Conservation (phyloP, 192 early-diverging fungal genomes). For the Ramicandelaber brevisporus region DNA sequence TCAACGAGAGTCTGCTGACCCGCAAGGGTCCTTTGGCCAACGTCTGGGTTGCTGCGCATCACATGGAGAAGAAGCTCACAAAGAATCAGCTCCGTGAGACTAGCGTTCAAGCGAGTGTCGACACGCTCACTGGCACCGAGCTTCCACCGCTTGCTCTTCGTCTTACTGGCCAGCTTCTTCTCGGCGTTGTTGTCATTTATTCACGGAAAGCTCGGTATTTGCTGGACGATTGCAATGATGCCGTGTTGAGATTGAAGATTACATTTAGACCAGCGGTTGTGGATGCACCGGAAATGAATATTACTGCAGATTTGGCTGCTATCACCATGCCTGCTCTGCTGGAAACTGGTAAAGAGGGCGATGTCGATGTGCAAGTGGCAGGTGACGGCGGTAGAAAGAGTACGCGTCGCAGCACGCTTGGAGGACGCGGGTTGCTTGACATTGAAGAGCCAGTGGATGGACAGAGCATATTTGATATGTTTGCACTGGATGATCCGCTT, state of each 20-base stretch:
- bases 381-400: too few relatives aligned
- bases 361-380: too few relatives aligned
- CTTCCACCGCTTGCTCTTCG: constrained; percentile 77
- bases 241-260: constrained; percentile 83
- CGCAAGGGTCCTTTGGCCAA: constrained; percentile 77
- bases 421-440: too few relatives aligned
- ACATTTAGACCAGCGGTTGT: constrained; percentile 47
- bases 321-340: constrained; percentile 84
- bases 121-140: constrained; percentile 52
- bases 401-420: too few relatives aligned
- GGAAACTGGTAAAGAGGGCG: too few relatives aligned
- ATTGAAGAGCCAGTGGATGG: too few relatives aligned
- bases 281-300: constrained; percentile 52
- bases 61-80: constrained; percentile 89
- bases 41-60: constrained; percentile 95
- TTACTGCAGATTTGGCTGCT: constrained; percentile 39
- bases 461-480: constrained; percentile 77
- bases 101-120: constrained; percentile 71
- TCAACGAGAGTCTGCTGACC: constrained; percentile 50
- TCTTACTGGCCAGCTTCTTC: constrained; percentile 82
- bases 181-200: constrained; percentile 88
- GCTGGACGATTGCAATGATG: constrained; percentile 92
- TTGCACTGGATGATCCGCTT: too few relatives aligned
- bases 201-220: constrained; percentile 90
- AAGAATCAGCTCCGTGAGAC: constrained; percentile 86